Conservation (phyloP, 768 basidiomycete species). For the Myochromella boudieri region DNA sequence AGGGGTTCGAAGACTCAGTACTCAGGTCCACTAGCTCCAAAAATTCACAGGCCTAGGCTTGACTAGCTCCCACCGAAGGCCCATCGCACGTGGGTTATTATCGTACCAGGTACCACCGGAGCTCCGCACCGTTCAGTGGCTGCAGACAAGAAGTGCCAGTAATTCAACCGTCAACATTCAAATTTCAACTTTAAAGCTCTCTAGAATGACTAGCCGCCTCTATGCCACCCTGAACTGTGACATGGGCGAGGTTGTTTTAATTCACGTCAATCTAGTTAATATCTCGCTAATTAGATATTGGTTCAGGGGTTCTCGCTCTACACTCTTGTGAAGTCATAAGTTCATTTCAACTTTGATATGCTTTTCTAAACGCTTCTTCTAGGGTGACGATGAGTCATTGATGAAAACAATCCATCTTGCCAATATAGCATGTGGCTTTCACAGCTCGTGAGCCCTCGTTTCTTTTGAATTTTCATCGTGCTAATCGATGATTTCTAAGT, state of each 20-base stretch:
- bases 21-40: too few relatives aligned
- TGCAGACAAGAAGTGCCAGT: too few relatives aligned
- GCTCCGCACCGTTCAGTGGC: too few relatives aligned
- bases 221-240: constrained; percentile 54
- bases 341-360: not conserved
- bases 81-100: too few relatives aligned
- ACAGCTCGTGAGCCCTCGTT: constrained; percentile 47
- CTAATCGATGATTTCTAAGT: constrained; percentile 24
- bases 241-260: constrained; percentile 49
- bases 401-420: constrained; percentile 60
- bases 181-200: too few relatives aligned
- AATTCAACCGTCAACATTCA: too few relatives aligned
- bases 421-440: constrained; percentile 69
- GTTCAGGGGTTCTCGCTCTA: constrained; percentile 53
- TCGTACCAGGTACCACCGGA: too few relatives aligned
- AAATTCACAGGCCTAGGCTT: too few relatives aligned
- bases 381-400: constrained; percentile 53
- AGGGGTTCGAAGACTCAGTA: too few relatives aligned
- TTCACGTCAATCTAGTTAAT: not conserved
- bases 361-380: not conserved
- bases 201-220: too few relatives aligned
- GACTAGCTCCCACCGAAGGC: too few relatives aligned
- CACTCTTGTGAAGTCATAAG: constrained; percentile 31
- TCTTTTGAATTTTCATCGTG: not conserved
- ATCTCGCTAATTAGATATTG: not conserved